Conservation (phyloP, 1,284 basidiomycete genomes). For the Puccinia hordei region DNA sequence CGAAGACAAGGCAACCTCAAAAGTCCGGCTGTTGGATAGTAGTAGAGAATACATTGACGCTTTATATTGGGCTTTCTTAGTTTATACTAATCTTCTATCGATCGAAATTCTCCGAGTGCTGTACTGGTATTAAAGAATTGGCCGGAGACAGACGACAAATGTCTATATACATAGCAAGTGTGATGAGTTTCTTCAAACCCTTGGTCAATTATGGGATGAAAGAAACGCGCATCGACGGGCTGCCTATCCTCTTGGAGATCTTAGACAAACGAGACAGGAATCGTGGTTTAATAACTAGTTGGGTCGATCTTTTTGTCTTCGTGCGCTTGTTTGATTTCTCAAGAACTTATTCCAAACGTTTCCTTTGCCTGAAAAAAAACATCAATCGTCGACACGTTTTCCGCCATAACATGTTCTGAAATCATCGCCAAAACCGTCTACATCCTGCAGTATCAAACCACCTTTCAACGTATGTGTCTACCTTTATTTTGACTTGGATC, state of each 20-base stretch:
- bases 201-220: slow-evolving; percentile 34
- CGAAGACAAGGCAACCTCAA: no score
- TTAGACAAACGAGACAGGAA: not conserved
- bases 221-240: slow-evolving; percentile 3
- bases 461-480: slow-evolving; percentile 36
- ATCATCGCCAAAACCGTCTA: not conserved
- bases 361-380: not conserved
- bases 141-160: not conserved
- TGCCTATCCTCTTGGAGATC: slow-evolving; percentile 30
- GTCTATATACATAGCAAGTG: slow-evolving; percentile 44
- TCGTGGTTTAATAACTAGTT: slow-evolving; percentile 29
- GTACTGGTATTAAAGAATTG: no score
- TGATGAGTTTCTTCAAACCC: slow-evolving; percentile 44
- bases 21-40: no score
- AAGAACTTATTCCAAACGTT: not conserved
- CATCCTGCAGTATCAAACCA: slow-evolving; percentile 29
- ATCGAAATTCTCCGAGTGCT: no score
- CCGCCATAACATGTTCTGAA: not conserved
- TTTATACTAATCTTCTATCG: no score
- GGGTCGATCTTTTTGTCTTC: not conserved
- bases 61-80: no score
- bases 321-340: not conserved
- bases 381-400: not conserved
- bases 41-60: no score
- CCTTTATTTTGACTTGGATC: not conserved